Evolutionary conservation across 2,329 filamentous ascomycete genomes (phyloP).

Genomic region (Aureobasidium mangrovei): DNA sequence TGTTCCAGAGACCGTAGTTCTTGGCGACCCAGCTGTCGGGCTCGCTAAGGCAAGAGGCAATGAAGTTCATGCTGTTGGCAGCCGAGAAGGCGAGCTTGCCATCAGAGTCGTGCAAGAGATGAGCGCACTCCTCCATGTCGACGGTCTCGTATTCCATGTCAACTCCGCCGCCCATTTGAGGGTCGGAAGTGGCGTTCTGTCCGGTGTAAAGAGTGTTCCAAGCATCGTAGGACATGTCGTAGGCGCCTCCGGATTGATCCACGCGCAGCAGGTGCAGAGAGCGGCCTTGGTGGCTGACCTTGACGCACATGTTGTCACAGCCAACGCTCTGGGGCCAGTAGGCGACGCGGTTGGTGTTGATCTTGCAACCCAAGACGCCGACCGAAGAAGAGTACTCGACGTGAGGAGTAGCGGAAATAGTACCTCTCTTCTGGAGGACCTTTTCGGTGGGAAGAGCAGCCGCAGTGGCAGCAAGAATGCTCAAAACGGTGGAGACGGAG

Average conservation of each 20-base stretch:
- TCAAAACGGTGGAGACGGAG: conserved; percentile 16
- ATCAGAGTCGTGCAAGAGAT: conserved; percentile 35
- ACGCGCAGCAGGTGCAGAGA: conserved; percentile 50
- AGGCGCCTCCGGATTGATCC: conserved; percentile 47
- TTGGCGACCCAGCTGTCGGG: conserved; percentile 44
- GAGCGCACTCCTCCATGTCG: conserved; percentile 40
- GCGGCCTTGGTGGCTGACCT: conserved; percentile 38
- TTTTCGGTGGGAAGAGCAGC: conserved; percentile 15
- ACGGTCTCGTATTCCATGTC: conserved; percentile 45
- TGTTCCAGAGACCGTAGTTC: conserved; percentile 43
- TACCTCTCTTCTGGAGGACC: conserved; percentile 12
- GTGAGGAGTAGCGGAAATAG: conserved; percentile 42
- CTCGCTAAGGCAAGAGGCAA: conserved; percentile 28
- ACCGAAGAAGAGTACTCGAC: conserved; percentile 48
- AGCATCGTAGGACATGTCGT: conserved; percentile 54
- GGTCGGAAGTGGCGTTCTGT: conserved; percentile 38
- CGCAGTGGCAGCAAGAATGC: conserved; percentile 18
- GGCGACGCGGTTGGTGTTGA: conserved; percentile 52
- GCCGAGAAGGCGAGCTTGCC: conserved; percentile 46
- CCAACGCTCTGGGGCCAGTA: conserved; percentile 49
- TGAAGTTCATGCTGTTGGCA: conserved; percentile 49
- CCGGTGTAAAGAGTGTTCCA: conserved; percentile 52
- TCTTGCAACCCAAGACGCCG: conserved; percentile 52
- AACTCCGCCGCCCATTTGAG: conserved; percentile 42
- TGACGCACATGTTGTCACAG: conserved; percentile 51